Conservation (phyloP, 202 grass and related monocot species). For the Zizania palustris region DNA sequence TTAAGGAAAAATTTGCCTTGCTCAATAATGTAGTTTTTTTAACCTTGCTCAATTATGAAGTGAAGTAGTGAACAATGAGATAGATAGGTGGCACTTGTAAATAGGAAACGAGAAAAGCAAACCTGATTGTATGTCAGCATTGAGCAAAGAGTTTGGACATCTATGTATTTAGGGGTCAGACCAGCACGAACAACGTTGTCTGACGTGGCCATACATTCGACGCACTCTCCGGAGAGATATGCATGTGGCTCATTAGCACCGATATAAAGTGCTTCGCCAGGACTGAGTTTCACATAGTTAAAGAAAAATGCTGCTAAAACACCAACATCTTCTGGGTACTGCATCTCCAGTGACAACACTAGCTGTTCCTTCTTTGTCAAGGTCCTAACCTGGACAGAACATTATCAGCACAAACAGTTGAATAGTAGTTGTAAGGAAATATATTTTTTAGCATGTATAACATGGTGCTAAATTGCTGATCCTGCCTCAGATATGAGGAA, state of each 20-base stretch:
- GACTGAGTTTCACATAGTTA: constrained; percentile 84
- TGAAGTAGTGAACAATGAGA: neutral
- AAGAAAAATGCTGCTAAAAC: constrained; percentile 87
- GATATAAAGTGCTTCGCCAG: constrained; percentile 85
- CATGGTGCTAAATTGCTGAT: neutral
- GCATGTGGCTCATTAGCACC: constrained; percentile 91
- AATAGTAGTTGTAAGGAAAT: neutral
- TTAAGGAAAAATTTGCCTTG: neutral
- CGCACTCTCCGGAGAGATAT: constrained; percentile 87
- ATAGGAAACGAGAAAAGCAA: constrained; percentile 18
- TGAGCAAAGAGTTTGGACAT: constrained; percentile 83
- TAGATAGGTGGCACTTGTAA: neutral
- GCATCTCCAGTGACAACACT: constrained; percentile 72
- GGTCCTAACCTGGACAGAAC: constrained; percentile 55
- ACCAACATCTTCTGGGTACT: constrained; percentile 88
- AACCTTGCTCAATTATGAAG: neutral
- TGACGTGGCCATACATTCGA: constrained; percentile 96
- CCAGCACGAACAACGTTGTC: constrained; percentile 97
- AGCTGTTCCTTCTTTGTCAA: constrained; percentile 85
- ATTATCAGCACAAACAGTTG: constrained; percentile 24
- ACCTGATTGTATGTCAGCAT: constrained; percentile 99
- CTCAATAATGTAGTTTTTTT: neutral
- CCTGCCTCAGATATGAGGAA: neutral
- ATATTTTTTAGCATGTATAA: neutral
- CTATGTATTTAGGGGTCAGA: constrained; percentile 91